Percentiles rank a stretch among this genome's conserved stretches.
phyloP scores from a whole-genome alignment of 352 stramenopile species.

The Thraustochytrium sp. region DNA sequence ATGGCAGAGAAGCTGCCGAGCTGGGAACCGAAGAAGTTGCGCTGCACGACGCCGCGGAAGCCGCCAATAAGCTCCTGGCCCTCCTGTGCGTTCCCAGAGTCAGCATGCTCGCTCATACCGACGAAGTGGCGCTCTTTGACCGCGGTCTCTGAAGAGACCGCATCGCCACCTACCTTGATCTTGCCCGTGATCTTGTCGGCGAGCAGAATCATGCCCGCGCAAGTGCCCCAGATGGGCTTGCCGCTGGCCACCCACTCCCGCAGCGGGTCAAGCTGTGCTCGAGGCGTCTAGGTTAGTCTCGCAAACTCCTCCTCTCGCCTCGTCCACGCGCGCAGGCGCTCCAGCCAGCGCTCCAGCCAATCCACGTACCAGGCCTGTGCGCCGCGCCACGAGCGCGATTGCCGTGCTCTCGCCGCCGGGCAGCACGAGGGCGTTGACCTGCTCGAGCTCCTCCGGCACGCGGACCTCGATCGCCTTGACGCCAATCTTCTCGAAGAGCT shows the following conservation, averaged over 20 bases:
- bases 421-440: constrained; percentile 82
- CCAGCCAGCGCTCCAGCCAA: neutral
- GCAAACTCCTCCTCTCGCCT: neutral
- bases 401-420: constrained; percentile 90
- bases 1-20: constrained; percentile 68
- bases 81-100: constrained; percentile 52
- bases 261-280: constrained; percentile 58
- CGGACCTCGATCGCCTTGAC: constrained; percentile 63
- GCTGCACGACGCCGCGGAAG: constrained; percentile 88
- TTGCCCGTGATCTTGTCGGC: constrained; percentile 71
- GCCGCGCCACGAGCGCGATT: constrained; percentile 81
- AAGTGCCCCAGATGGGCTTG: constrained; percentile 91
- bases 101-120: too few species aligned
- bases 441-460: constrained; percentile 66
- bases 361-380: constrained; percentile 59
- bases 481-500: constrained; percentile 60
- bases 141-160: neutral
- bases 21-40: constrained; percentile 94
- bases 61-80: constrained; percentile 87
- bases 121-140: neutral
- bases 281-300: too few species aligned
- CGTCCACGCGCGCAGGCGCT: neutral
- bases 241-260: constrained; percentile 66
- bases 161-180: constrained; percentile 56
- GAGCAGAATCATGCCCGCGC: constrained; percentile 93